Evolutionary conservation across 768 basidiomycete species (phyloP).

Genomic region (Rhodocollybia butyracea): DNA sequence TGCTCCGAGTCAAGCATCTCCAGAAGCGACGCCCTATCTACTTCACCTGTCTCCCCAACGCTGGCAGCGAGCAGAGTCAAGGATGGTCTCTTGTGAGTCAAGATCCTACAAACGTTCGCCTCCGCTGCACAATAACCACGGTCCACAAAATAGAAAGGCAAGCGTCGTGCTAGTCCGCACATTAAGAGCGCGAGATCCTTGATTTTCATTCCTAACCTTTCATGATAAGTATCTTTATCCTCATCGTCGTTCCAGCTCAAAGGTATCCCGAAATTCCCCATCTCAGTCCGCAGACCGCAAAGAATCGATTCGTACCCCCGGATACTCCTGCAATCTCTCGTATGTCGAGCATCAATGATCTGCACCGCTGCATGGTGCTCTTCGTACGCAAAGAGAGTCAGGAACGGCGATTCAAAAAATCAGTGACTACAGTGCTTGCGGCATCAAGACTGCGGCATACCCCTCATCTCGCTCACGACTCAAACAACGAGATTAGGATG

Average conservation of each 20-base stretch:
- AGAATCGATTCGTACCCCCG: constrained; percentile 8
- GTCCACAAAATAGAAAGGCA: constrained; percentile 32
- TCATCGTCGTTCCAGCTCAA: background rate
- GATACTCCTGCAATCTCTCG: constrained; percentile 11
- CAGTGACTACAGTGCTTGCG: constrained; percentile 7
- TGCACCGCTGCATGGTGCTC: background rate
- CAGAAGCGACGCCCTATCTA: constrained; percentile 11
- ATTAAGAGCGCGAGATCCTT: constrained; percentile 39
- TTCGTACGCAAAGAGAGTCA: constrained; percentile 2
- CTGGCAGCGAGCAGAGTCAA: constrained; percentile 7
- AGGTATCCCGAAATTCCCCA: constrained; percentile 9
- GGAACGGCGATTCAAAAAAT: constrained; percentile 9
- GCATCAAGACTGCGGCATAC: too few relatives aligned
- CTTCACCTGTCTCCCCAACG: constrained; percentile 8
- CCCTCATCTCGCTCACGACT: too few relatives aligned
- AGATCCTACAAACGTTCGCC: constrained; percentile 8
- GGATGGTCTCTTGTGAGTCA: constrained; percentile 14
- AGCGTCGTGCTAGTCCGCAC: constrained; percentile 61
- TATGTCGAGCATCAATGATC: constrained; percentile 6
- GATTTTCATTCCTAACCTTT: constrained; percentile 53
- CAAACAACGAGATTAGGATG: too few relatives aligned
- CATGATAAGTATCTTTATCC: constrained; percentile 33
- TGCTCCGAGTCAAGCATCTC: constrained; percentile 1
- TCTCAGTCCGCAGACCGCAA: constrained; percentile 11
- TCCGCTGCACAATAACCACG: background rate